phyloP scores from a whole-genome alignment of 345 rosid species.

The Sisymbrium altissimum region DNA sequence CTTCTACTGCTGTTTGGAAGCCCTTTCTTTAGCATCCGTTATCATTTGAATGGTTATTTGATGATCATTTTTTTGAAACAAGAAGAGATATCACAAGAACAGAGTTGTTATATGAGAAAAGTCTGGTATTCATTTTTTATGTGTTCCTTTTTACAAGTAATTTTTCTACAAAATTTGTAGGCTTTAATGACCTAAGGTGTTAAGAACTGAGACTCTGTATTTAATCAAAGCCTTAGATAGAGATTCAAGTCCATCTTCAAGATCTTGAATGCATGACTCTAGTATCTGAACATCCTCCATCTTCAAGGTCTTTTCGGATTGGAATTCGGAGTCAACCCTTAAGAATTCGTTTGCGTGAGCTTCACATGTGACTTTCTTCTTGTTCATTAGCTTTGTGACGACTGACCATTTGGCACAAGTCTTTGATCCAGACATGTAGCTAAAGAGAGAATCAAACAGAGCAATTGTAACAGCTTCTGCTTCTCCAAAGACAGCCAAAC shows the following conservation, averaged over 20 bases:
- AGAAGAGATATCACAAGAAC: not conserved
- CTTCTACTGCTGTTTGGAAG: not conserved
- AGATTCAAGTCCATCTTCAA: slow-evolving; percentile 40
- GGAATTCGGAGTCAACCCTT: slow-evolving; percentile 21
- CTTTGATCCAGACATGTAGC: slow-evolving; percentile 26
- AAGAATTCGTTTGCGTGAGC: slow-evolving; percentile 13
- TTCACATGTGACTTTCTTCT: slow-evolving; percentile 14
- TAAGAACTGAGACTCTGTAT: slow-evolving; percentile 47
- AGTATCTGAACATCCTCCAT: slow-evolving; percentile 29
- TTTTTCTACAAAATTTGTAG: slow-evolving; percentile 25
- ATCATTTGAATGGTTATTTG: not conserved
- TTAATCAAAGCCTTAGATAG: slow-evolving; percentile 37
- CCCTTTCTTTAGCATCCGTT: too few relatives aligned
- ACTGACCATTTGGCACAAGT: slow-evolving; percentile 11
- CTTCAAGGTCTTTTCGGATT: slow-evolving; percentile 4
- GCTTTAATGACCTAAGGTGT: slow-evolving; percentile 27
- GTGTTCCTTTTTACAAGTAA: not conserved
- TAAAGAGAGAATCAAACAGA: slow-evolving; percentile 34
- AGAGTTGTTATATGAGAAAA: not conserved
- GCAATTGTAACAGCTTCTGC: slow-evolving; percentile 14
- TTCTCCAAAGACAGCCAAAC: slow-evolving; percentile 22
- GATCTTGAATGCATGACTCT: slow-evolving; percentile 39
- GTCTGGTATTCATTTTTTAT: not conserved
- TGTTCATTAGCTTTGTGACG: slow-evolving; percentile 20
- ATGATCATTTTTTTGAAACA: not conserved